Conservation (phyloP, 2,329 filamentous ascomycete genomes). For the Emmonsiellopsis sp. region DNA sequence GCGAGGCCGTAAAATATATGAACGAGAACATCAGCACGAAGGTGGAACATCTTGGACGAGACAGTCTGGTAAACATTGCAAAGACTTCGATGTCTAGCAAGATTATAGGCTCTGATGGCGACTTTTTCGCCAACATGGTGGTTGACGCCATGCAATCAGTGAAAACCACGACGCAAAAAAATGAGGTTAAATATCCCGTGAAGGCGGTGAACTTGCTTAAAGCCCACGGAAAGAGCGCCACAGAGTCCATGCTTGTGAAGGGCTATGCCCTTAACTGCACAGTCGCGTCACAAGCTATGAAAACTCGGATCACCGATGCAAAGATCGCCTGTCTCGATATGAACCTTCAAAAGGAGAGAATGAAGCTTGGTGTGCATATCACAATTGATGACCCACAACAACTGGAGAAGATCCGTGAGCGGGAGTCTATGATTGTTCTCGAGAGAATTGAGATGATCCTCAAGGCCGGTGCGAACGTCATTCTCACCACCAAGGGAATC, state of each 20-base stretch:
- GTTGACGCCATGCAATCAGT: slow-evolving; percentile 94
- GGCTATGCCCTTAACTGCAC: slow-evolving; percentile 98
- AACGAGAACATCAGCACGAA: slow-evolving; percentile 96
- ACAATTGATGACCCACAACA: slow-evolving; percentile 96
- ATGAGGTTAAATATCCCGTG: slow-evolving; percentile 91
- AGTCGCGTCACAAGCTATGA: slow-evolving; percentile 96
- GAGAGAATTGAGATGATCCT: slow-evolving; percentile 96
- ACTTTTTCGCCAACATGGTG: slow-evolving; percentile 96
- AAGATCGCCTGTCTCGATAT: slow-evolving; percentile 97
- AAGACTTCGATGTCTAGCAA: slow-evolving; percentile 99
- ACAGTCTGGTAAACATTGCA: slow-evolving; percentile 87
- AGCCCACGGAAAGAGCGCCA: slow-evolving; percentile 82
- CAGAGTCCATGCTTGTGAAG: slow-evolving; percentile 84
- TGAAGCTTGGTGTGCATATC: slow-evolving; percentile 98
- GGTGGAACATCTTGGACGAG: slow-evolving; percentile 81
- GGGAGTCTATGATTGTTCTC: slow-evolving; percentile 85
- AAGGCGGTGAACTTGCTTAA: slow-evolving; percentile 99
- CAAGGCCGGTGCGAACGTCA: slow-evolving; percentile 91
- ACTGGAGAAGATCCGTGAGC: slow-evolving; percentile 89
- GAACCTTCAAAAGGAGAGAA: slow-evolving; percentile 97
- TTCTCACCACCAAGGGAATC: slow-evolving; percentile 96
- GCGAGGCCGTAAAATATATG: slow-evolving; percentile 98
- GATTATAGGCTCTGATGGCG: slow-evolving; percentile 90
- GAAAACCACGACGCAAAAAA: slow-evolving; percentile 83
- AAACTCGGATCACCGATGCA: slow-evolving; percentile 79